phyloP scores from a whole-genome alignment of 2,329 filamentous ascomycete genomes.

The Corynespora cassiicola region DNA sequence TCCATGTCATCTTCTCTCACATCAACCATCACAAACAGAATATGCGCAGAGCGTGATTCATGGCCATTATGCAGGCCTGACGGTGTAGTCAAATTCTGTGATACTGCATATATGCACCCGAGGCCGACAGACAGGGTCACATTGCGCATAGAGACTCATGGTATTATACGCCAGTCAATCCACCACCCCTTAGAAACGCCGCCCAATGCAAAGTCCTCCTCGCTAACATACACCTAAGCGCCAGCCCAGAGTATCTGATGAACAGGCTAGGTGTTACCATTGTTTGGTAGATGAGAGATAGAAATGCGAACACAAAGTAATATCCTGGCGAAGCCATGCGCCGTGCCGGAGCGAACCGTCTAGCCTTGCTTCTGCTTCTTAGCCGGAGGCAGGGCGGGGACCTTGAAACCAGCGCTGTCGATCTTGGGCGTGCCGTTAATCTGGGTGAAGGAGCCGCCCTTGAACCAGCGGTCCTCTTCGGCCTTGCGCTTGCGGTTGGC shows the following conservation, averaged over 20 bases:
- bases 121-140: too few species aligned
- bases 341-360: too few species aligned
- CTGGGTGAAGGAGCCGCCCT: constrained; percentile 95
- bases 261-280: constrained; percentile 4
- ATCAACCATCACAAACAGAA: too few species aligned
- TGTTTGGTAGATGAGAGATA: background rate
- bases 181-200: constrained; percentile 5
- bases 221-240: constrained; percentile 4
- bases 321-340: too few species aligned
- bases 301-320: constrained; percentile 1
- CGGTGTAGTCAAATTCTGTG: too few species aligned
- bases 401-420: constrained; percentile 76
- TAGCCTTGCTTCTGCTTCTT: constrained; percentile 51
- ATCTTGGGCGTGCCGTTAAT: constrained; percentile 62
- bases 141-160: too few species aligned
- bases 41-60: too few species aligned
- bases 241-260: too few species aligned
- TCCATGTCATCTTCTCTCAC: too few species aligned
- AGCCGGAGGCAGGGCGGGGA: constrained; percentile 79
- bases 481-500: constrained; percentile 89
- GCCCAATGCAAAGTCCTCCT: constrained; percentile 13
- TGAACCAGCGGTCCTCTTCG: constrained; percentile 96
- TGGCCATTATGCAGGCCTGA: too few species aligned
- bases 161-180: too few species aligned
- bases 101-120: too few species aligned